Percentiles rank a stretch among this genome's conserved stretches.
Conservation (phyloP, 768 basidiomycete genomes). For the Boletellus ananas region DNA sequence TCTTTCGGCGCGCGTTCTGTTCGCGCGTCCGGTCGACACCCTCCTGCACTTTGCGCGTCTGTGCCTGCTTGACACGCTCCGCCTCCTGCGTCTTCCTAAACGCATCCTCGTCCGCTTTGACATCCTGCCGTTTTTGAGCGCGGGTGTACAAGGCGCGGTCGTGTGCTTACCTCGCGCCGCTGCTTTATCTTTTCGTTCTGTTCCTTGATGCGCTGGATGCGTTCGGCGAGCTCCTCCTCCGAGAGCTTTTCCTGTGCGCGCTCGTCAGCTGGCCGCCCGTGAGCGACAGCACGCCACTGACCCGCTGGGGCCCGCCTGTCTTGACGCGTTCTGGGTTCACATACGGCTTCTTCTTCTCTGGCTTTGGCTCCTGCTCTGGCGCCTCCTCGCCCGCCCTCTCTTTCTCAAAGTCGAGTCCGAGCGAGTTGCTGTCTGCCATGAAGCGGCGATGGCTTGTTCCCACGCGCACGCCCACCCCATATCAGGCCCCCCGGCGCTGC, state of each 20-base stretch:
- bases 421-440: conserved; percentile 55
- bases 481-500: not conserved
- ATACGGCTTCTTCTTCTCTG: conserved; percentile 69
- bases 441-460: conserved; percentile 14
- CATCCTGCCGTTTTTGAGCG: conserved; percentile 48
- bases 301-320: conserved; percentile 74
- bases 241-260: conserved; percentile 60
- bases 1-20: conserved; percentile 74
- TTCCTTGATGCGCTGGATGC: conserved; percentile 66
- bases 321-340: conserved; percentile 81
- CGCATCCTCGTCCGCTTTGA: conserved; percentile 76
- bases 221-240: conserved; percentile 62
- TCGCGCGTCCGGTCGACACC: conserved; percentile 67
- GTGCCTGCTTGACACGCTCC: conserved; percentile 55
- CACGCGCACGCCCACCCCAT: conserved; percentile 20
- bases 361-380: conserved; percentile 18
- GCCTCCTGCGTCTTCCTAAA: conserved; percentile 67
- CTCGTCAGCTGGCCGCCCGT: conserved; percentile 10
- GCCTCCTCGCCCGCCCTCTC: conserved; percentile 11
- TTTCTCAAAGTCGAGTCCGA: conserved; percentile 67
- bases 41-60: conserved; percentile 64
- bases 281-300: conserved; percentile 27
- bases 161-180: conserved; percentile 49
- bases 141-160: not conserved
- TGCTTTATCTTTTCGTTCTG: conserved; percentile 78